Conservation (phyloP, 208 protist species). For the Wallacemonas rigidus region DNA sequence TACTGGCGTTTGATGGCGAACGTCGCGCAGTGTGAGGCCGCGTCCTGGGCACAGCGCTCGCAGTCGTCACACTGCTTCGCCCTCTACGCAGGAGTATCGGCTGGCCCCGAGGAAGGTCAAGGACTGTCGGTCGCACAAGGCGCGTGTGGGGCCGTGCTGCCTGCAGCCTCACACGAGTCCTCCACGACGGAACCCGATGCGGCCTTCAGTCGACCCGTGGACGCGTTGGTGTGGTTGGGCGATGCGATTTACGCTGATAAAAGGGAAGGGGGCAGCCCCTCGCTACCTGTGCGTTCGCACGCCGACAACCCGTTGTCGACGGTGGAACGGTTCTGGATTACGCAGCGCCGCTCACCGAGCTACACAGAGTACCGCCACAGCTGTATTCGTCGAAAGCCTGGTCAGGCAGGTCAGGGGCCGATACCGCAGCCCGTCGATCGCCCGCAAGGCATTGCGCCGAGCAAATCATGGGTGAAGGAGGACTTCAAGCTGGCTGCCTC, state of each 20-base stretch:
- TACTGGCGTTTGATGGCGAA: conserved; percentile 68
- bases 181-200: conserved; percentile 19
- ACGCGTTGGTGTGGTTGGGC: conserved; percentile 81
- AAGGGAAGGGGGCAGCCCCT: conserved; percentile 25
- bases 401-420: not conserved
- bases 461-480: not conserved
- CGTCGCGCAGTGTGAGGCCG: conserved; percentile 46
- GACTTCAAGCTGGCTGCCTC: conserved; percentile 9
- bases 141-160: conserved; percentile 10
- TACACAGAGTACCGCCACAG: conserved; percentile 71
- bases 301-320: conserved; percentile 33
- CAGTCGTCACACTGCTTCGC: conserved; percentile 26
- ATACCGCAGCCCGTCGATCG: conserved; percentile 10
- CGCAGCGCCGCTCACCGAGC: conserved; percentile 46
- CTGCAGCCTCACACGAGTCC: not conserved
- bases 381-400: conserved; percentile 28
- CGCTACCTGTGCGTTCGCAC: conserved; percentile 16
- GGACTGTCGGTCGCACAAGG: conserved; percentile 3
- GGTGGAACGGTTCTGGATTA: conserved; percentile 61
- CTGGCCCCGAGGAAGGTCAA: not conserved
- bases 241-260: conserved; percentile 88
- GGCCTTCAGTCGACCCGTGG: conserved; percentile 25
- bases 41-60: conserved; percentile 17
- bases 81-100: conserved; percentile 28
- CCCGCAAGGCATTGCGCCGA: not conserved